These are phyloP conservation scores for Tephrocybe sp. DNA, from an alignment of 768 basidiomycete genomes.

Conservation along the genomic window DNA sequence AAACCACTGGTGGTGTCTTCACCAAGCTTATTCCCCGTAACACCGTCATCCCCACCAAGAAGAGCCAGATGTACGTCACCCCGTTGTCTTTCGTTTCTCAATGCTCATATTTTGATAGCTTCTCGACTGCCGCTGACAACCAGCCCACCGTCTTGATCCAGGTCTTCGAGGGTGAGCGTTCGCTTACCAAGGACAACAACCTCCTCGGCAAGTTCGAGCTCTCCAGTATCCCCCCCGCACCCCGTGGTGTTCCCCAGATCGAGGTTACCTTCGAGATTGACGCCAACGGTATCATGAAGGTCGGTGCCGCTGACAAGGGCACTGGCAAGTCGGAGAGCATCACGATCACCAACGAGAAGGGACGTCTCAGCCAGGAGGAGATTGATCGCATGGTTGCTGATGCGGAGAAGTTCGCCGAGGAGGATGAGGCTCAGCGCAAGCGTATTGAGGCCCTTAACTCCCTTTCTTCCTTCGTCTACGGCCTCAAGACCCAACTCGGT, in stretches of 20 bases:
- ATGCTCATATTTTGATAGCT: constrained; percentile 34
- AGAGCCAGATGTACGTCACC: constrained; percentile 79
- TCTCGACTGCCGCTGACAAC: constrained; percentile 86
- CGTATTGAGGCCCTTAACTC: constrained; percentile 84
- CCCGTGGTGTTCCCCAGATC: constrained; percentile 95
- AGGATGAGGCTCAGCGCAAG: constrained; percentile 74
- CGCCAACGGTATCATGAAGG: constrained; percentile 94
- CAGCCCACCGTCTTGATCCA: constrained; percentile 96
- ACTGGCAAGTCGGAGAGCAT: constrained; percentile 88
- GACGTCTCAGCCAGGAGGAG: constrained; percentile 83
- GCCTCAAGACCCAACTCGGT: constrained; percentile 81
- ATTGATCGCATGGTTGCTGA: constrained; percentile 96
- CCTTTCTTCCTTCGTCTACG: constrained; percentile 80
- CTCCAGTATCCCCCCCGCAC: constrained; percentile 88
- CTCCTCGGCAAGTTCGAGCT: constrained; percentile 97
- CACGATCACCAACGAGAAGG: constrained; percentile 96
- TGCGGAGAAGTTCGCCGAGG: constrained; percentile 80
- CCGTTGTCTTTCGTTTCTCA: constrained; percentile 3
- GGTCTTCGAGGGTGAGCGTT: constrained; percentile 96
- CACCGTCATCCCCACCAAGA: constrained; percentile 97
- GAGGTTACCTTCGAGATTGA: constrained; percentile 97
- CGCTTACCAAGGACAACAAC: constrained; percentile 98
- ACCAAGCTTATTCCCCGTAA: constrained; percentile 97
- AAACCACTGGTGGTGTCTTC: constrained; percentile 98
- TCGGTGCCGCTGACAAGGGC: constrained; percentile 90